Conservation (phyloP, 208 protist species). For the Naegleria fowleri region DNA sequence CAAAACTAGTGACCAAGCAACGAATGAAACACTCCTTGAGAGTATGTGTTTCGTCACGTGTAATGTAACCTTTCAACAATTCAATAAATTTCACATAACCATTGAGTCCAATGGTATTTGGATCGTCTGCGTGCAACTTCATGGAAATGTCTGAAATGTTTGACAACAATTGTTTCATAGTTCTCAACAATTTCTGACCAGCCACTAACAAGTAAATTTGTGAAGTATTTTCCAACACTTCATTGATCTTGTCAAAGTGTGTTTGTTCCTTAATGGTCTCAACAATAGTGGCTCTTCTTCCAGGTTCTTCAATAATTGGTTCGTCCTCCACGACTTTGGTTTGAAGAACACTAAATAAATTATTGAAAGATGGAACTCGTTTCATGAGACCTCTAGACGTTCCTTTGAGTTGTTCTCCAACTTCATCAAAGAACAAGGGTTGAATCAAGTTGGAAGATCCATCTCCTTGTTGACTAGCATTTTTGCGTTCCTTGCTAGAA, state of each 20-base stretch:
- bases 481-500: neutral
- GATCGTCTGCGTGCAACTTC: neutral
- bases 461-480: neutral
- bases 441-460: neutral
- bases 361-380: neutral
- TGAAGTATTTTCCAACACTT: neutral
- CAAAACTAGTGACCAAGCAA: neutral
- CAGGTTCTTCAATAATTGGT: neutral
- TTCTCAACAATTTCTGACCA: neutral
- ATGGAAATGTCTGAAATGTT: neutral
- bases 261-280: neutral
- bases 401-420: neutral
- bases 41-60: neutral
- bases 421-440: neutral
- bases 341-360: neutral
- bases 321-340: neutral
- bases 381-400: neutral
- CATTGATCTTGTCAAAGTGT: neutral
- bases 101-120: neutral
- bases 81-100: neutral
- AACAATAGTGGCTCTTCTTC: neutral
- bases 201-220: slow-evolving; percentile 2
- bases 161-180: neutral
- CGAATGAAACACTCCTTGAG: neutral
- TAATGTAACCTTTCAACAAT: neutral